Evolutionary conservation across 108 stramenopile species (phyloP), one percentile per base, ranked within the genome.

Genomic region (Bacterosira constricta): DNA sequence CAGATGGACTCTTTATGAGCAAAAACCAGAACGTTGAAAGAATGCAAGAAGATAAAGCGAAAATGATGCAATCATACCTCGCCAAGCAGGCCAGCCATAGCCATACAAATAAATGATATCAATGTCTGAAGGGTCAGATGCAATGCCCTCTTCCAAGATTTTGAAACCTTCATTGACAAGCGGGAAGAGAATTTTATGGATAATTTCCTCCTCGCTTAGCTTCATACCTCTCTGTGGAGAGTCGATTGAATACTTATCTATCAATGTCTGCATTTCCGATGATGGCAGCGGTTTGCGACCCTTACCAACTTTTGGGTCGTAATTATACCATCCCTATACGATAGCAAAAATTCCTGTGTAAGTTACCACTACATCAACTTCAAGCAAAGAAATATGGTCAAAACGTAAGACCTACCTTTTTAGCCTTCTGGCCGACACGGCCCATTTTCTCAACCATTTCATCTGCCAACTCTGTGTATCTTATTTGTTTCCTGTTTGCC

Each of bases 91-190:
- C 85, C 90, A 97, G 18, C 96, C 95, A 73, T 98, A 99, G 26
- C 98, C 98, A 79, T 97, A 90, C 39, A 96, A 69, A 67, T 95
- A 97, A 23, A 97, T 87, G 2, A 98, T 92, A 71, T 99, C 98
- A 74, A 99, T 95, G 62, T 98, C 96, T 31, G 91, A 83, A 1
- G 97, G 97, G 46, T 86, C 77, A 36, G 58, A 66, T 15, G 97
- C 95, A 67, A 98, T 96, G 18, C 92, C 93, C 68, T 98, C 98
- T 69, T 98, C 98, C 51, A 99, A 80, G 45, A 96, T 88, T 67
- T 94, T 93, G 77, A 99, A 99, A 7, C 96, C 98, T 73, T 98
- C 97, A 66, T 99, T 99, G 36, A 97, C 94, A 31, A 98, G 86
- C 38, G 97, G 92, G 56, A 87, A 96, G 42, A 98, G 67, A 60